Evolutionary conservation across 2,329 filamentous ascomycete genomes (phyloP), one percentile per base, ranked within the genome.

Genomic region (Aureobasidium mangrovei): DNA sequence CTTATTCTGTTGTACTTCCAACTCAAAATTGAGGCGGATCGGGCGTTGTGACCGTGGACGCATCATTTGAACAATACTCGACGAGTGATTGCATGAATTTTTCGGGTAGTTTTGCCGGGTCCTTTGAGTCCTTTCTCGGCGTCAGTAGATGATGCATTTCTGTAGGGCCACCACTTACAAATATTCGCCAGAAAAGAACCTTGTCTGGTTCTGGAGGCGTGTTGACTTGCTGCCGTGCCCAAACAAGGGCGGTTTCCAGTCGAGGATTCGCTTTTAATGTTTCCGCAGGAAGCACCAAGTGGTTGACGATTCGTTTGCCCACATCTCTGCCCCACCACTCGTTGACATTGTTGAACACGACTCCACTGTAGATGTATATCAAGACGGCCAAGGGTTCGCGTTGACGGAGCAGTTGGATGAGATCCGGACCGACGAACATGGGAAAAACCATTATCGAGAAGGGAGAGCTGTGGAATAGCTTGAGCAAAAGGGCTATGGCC

Each of bases 311-410:
- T 0, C 49, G 49, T 3, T 45, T 32, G 3, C 49, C 49, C 4
- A 44, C 18, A 1, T 41, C 49, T 4, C 39, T 41, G 6, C 40
- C 42, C 49, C 49, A 53, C 49, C 49, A 53, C 27, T 45, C 41
- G 8, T 52, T 44, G 33, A 40, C n/a, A n/a, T 44, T 44, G 32
- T 29, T 31, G 6, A 53, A 45, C 4, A 45, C 26, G 7, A 53
- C 49, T 8, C 49, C 49, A 12, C 33, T 38, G 9, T 53, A 45
- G 2, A 53, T 45, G 33, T 44, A 53, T 5, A 53, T 53, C 26
- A 53, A 8, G 0, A 53, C 33, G 3, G 49, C 49, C 3, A 53
- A 6, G 31, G 49, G 49, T 9, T 53, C 41, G 4, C 41, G 33
- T 7, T 44, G 41, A n/a, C 9, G 28, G 4, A 53, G 39, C 3